A percentile compares a stretch with the other conserved stretches of the same genome.
Evolutionary conservation across 2,329 filamentous ascomycete species (phyloP).

Genomic region (Colletotrichum spaethianum): DNA sequence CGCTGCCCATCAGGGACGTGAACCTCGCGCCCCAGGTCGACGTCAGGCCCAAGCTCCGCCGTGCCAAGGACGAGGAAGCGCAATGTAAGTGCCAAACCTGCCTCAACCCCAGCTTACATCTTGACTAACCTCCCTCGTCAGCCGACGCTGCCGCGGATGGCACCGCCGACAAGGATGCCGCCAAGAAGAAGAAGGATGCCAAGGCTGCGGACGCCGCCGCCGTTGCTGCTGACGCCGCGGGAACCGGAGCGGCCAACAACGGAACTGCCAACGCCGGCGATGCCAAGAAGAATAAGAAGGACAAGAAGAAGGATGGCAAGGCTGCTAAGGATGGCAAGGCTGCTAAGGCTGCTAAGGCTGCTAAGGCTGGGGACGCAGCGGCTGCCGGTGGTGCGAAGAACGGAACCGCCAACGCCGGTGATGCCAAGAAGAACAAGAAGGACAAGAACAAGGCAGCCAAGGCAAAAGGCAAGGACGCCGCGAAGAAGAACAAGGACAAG

Average conservation of each 20-base stretch:
- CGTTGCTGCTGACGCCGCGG: background rate
- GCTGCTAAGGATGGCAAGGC: background rate
- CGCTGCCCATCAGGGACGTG: slow-evolving; percentile 22
- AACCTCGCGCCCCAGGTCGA: slow-evolving; percentile 15
- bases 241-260: slow-evolving; percentile 16
- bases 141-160: background rate
- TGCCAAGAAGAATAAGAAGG: slow-evolving; percentile 10
- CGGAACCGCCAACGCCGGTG: slow-evolving; percentile 16
- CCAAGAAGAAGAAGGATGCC: background rate
- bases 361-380: background rate
- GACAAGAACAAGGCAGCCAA: background rate
- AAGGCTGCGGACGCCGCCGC: slow-evolving; percentile 1
- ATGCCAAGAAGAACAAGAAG: slow-evolving; percentile 10
- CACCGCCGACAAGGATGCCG: background rate
- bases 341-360: background rate
- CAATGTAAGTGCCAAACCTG: background rate
- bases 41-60: slow-evolving; percentile 29
- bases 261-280: slow-evolving; percentile 20
- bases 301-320: background rate
- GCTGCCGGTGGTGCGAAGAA: slow-evolving; percentile 4
- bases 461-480: slow-evolving; percentile 18
- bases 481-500: slow-evolving; percentile 19
- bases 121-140: background rate
- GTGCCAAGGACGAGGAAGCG: slow-evolving; percentile 12
- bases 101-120: no score